phyloP scores from a whole-genome alignment of 495 filamentous ascomycete genomes.

The Aspergillus ellipticus region DNA sequence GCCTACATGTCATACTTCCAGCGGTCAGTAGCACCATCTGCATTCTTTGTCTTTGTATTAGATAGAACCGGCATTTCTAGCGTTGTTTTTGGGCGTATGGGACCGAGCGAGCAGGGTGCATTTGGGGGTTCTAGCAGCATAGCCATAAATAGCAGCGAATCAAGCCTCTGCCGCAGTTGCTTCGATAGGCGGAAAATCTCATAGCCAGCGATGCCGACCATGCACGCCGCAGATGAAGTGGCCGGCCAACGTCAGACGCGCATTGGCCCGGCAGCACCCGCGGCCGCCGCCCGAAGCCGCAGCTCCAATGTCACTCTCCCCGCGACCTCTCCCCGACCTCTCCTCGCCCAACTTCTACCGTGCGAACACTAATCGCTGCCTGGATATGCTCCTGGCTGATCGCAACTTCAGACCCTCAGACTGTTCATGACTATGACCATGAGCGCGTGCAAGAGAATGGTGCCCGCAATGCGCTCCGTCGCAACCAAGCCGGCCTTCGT shows the following conservation, averaged over 20 bases:
- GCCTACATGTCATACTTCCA: not conserved
- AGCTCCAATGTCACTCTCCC: conserved; percentile 32
- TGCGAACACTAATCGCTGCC: not conserved
- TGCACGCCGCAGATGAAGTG: not conserved
- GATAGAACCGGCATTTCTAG: not conserved
- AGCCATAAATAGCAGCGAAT: not conserved
- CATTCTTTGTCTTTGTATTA: not conserved
- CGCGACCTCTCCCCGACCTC: conserved; percentile 15
- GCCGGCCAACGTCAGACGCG: too few relatives aligned
- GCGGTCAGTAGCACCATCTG: not conserved
- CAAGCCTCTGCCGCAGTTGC: not conserved
- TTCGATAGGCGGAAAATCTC: not conserved
- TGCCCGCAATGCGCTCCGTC: conserved; percentile 25
- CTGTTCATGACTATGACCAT: conserved; percentile 29
- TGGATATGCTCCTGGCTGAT: conserved; percentile 10
- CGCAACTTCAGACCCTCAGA: not conserved
- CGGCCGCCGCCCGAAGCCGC: conserved; percentile 16
- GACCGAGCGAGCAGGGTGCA: not conserved
- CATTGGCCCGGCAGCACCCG: conserved; percentile 18
- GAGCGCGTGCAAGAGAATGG: conserved; percentile 17
- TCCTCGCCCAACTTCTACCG: conserved; percentile 6
- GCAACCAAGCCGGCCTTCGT: conserved; percentile 21
- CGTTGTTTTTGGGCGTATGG: not conserved
- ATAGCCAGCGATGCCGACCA: not conserved
- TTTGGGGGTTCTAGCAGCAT: not conserved